Conservation (phyloP, 495 filamentous ascomycete genomes). For the Cenococcum geophilum region DNA sequence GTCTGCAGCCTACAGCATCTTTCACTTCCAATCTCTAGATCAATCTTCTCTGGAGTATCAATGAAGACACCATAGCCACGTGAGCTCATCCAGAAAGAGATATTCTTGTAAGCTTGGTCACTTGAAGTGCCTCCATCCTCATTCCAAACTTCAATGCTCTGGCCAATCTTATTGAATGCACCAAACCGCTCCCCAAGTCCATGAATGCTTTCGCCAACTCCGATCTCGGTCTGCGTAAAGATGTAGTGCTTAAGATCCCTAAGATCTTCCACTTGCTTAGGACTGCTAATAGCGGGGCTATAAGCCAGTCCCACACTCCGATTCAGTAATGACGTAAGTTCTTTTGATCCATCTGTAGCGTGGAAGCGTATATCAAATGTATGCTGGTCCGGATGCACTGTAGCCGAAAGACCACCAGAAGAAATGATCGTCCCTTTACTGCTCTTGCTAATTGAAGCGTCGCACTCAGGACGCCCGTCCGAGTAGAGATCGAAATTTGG, state of each 20-base stretch:
- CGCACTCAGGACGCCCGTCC: slow-evolving; percentile 43
- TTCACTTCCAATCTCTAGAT: slow-evolving; percentile 61
- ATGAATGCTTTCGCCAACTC: slow-evolving; percentile 62
- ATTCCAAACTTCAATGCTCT: slow-evolving; percentile 63
- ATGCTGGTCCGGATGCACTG: slow-evolving; percentile 16
- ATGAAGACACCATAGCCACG: slow-evolving; percentile 68
- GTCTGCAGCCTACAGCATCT: slow-evolving; percentile 55
- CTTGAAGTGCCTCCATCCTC: slow-evolving; percentile 65
- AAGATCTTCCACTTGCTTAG: slow-evolving; percentile 37
- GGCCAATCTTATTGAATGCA: slow-evolving; percentile 63
- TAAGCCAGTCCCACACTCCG: slow-evolving; percentile 29
- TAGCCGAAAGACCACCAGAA: slow-evolving; percentile 47
- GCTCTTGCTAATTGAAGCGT: slow-evolving; percentile 46
- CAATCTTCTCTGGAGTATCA: slow-evolving; percentile 29
- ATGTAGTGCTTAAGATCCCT: slow-evolving; percentile 22
- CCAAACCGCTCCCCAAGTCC: slow-evolving; percentile 68
- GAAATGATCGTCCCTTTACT: slow-evolving; percentile 48
- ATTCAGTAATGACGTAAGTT: slow-evolving; percentile 22
- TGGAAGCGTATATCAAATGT: slow-evolving; percentile 28
- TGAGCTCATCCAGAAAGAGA: slow-evolving; percentile 64
- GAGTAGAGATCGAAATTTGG: slow-evolving; percentile 61
- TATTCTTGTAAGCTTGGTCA: slow-evolving; percentile 69
- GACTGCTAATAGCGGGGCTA: slow-evolving; percentile 16
- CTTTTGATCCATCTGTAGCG: slow-evolving; percentile 18
- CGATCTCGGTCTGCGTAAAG: slow-evolving; percentile 45